A percentile compares a stretch with the other conserved stretches of the same genome.
phyloP scores from a whole-genome alignment of 2,329 filamentous ascomycete species.

The Ophiostoma triangulosporum region DNA sequence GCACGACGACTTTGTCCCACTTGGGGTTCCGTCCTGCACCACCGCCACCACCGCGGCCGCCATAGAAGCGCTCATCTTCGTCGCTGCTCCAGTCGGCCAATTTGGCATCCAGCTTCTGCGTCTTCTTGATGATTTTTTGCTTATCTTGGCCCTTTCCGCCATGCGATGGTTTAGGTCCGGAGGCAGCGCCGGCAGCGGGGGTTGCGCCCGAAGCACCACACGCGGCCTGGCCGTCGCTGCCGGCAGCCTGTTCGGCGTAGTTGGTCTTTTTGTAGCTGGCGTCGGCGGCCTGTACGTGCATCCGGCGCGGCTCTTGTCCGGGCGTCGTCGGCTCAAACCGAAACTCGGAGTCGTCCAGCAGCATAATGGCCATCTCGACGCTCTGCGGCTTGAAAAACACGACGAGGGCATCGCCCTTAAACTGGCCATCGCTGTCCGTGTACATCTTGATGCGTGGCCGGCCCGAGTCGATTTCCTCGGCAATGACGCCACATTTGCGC shows the following conservation, averaged over 20 bases:
- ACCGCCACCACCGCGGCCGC: constrained; percentile 18
- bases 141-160: constrained; percentile 44
- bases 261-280: constrained; percentile 82
- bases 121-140: constrained; percentile 81
- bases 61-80: constrained; percentile 37
- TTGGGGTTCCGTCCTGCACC: constrained; percentile 22
- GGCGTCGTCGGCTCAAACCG: constrained; percentile 39
- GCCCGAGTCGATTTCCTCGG: constrained; percentile 83
- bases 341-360: constrained; percentile 73
- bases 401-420: constrained; percentile 87
- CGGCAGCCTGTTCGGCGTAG: constrained; percentile 28
- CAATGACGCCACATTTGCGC: constrained; percentile 74
- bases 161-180: background rate
- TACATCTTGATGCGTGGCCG: constrained; percentile 90
- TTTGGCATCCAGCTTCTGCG: constrained; percentile 81
- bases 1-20: constrained; percentile 70
- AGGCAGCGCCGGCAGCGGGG: background rate
- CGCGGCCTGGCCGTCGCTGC: background rate
- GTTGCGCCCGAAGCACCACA: background rate
- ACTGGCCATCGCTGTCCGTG: constrained; percentile 61
- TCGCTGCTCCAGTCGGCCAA: constrained; percentile 95
- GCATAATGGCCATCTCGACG: constrained; percentile 70
- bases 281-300: constrained; percentile 75
- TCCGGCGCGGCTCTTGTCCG: constrained; percentile 39
- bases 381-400: constrained; percentile 93